Base-by-base conservation (phyloP, 345 rosid genomes). In the Rubroshorea leprosula region DNA sequence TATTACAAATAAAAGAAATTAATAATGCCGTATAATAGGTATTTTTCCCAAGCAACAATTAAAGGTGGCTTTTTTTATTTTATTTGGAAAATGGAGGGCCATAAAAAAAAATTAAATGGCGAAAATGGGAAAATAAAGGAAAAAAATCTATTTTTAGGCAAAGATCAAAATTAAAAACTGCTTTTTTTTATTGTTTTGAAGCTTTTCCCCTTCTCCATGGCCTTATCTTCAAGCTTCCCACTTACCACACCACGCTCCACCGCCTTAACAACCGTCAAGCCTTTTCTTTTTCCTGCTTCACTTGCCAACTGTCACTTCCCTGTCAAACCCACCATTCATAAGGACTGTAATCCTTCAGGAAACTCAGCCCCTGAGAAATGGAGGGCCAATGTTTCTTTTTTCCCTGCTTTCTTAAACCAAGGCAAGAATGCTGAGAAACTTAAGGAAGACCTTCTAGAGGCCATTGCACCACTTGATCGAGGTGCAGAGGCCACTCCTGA, bases 401-500 rank as follows among this genome's bases (percentile, higher is more conserved):
- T 85, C 65, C 92, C 94, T 0, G 79, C 85, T 55, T 91, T 91
- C 72, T 71, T 88, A 62, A 83, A 74, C 9, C 83, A 78, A 54
- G 79, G 82, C 22, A 78, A 83, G 60, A 82, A 77, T 12, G 80
- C 78, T 23, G 72, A 77, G 64, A 69, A 64, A 53, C 81, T 86
- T 17, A 88, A 91, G 48, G 84, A 84, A 59, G 79, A 88, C 51
- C 90, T 86, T 39, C 83, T 88, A 7, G 82, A 84, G 11, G 88
- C 88, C 58, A 86, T 91, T 61, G 77, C 65, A 11, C 76, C 87
- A 13, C 87, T 91, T 27, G 80, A 88, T 35, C 83, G 95, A 49
- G 96, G 98, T 10, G 95, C 96, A 21, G 81, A 66, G 0, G 96
- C 96, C 16, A 63, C 88, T 13, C 84, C 76, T 23, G 96, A 91